Percentiles rank a stretch among this genome's conserved stretches.
Evolutionary conservation across 1,284 basidiomycete genomes (phyloP).

Genomic region (Ustilago cynodontis): DNA sequence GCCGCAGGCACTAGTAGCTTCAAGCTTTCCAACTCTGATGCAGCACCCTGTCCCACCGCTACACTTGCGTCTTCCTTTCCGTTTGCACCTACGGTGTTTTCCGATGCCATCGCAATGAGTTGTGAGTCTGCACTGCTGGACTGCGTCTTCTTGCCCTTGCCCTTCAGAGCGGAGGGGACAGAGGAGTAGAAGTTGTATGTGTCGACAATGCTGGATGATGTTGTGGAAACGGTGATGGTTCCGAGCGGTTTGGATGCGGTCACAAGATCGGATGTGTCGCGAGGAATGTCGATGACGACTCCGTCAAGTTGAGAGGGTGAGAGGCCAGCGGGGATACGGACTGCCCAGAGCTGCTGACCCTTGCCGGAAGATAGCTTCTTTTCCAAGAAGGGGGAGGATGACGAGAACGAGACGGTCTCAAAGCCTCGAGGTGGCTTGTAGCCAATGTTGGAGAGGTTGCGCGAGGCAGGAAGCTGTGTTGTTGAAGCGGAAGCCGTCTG

Average conservation of each 20-base stretch:
- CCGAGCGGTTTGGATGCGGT: constrained; percentile 24
- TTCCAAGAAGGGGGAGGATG: constrained; percentile 23
- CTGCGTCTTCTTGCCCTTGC: constrained; percentile 25
- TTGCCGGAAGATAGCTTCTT: constrained; percentile 26
- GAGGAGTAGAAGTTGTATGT: constrained; percentile 50
- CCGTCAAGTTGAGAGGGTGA: constrained; percentile 46
- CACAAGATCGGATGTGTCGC: constrained; percentile 15
- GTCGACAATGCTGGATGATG: constrained; percentile 15
- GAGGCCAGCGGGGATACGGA: constrained; percentile 44
- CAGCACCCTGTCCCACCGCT: constrained; percentile 33
- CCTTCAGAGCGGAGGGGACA: constrained; percentile 19
- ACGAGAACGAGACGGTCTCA: constrained; percentile 30
- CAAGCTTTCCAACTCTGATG: constrained; percentile 48
- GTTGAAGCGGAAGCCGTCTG: constrained; percentile 33
- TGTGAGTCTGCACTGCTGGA: constrained; percentile 44
- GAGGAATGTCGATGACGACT: constrained; percentile 39
- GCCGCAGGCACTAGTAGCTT: constrained; percentile 45
- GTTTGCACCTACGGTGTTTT: constrained; percentile 9
- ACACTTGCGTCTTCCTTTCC: constrained; percentile 29
- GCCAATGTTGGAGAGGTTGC: constrained; percentile 37
- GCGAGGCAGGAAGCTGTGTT: constrained; percentile 28
- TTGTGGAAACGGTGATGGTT: constrained; percentile 24
- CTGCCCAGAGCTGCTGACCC: constrained; percentile 44
- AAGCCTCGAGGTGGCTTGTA: constrained; percentile 50
- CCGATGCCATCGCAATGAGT: constrained; percentile 58